These are phyloP conservation scores for Hericium rajendrae DNA, from an alignment of 768 basidiomycete genomes.

Conservation along the genomic window DNA sequence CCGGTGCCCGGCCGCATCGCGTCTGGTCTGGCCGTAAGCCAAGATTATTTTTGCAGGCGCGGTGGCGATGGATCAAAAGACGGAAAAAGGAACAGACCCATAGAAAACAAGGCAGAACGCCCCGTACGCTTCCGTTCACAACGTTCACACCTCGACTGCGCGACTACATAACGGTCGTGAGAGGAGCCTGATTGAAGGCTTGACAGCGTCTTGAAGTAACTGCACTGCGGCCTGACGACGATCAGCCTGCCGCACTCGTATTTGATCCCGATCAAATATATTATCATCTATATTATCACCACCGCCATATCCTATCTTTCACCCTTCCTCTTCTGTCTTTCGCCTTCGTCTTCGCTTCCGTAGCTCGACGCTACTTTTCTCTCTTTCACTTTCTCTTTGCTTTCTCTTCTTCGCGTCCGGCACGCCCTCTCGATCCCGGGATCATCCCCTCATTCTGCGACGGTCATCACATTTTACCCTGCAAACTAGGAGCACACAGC, in stretches of 20 bases:
- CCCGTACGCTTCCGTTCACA: too few relatives aligned
- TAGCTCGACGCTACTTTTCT: constrained; percentile 4
- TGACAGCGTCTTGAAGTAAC: too few relatives aligned
- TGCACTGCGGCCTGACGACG: neutral
- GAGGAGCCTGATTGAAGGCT: too few relatives aligned
- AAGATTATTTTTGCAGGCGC: too few relatives aligned
- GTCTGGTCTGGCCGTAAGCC: too few relatives aligned
- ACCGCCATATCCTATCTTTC: neutral
- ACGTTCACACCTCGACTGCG: too few relatives aligned
- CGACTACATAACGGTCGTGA: too few relatives aligned
- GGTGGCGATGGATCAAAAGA: too few relatives aligned
- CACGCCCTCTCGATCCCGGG: constrained; percentile 9
- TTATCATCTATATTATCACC: neutral
- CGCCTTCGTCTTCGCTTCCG: neutral
- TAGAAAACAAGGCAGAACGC: too few relatives aligned
- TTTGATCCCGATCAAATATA: neutral
- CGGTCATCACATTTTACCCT: too few relatives aligned
- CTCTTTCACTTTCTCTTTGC: constrained; percentile 8
- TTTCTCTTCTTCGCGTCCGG: constrained; percentile 12
- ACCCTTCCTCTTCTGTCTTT: neutral
- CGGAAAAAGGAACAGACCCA: too few relatives aligned
- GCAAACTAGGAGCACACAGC: neutral
- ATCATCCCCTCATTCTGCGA: neutral
- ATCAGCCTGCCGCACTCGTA: neutral
- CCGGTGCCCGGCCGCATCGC: too few relatives aligned